phyloP scores from a whole-genome alignment of 176 grass and related monocot genomes.

The Hordeum marinum region DNA sequence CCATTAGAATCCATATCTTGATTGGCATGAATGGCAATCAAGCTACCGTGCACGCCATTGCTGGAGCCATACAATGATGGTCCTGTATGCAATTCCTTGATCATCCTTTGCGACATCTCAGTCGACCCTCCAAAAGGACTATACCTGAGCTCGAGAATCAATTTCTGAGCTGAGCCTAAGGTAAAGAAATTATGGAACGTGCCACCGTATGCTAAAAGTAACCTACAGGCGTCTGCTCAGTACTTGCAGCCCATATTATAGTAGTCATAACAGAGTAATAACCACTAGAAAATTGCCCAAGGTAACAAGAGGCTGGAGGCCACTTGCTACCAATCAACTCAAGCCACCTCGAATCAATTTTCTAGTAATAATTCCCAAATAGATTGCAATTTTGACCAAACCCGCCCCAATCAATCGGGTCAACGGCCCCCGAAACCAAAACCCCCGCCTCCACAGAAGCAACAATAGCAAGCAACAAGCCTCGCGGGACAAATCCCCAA shows the following conservation, averaged over 20 bases:
- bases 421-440: slow-evolving; percentile 27
- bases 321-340: background rate
- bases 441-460: background rate
- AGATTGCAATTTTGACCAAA: background rate
- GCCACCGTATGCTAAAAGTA: background rate
- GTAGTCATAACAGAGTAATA: background rate
- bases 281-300: background rate
- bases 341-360: background rate
- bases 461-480: background rate
- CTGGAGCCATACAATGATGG: background rate
- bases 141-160: background rate
- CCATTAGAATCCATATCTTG: background rate
- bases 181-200: background rate
- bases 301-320: background rate
- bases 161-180: background rate
- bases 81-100: background rate
- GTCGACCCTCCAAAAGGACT: background rate
- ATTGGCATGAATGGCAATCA: background rate
- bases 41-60: background rate
- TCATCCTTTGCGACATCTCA: background rate
- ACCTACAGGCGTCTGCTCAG: background rate
- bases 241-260: slow-evolving; percentile 8
- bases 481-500: background rate
- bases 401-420: background rate
- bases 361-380: background rate